These are phyloP conservation scores for Camelina hispida DNA, from an alignment of 345 rosid genomes.

Conservation along the genomic window DNA sequence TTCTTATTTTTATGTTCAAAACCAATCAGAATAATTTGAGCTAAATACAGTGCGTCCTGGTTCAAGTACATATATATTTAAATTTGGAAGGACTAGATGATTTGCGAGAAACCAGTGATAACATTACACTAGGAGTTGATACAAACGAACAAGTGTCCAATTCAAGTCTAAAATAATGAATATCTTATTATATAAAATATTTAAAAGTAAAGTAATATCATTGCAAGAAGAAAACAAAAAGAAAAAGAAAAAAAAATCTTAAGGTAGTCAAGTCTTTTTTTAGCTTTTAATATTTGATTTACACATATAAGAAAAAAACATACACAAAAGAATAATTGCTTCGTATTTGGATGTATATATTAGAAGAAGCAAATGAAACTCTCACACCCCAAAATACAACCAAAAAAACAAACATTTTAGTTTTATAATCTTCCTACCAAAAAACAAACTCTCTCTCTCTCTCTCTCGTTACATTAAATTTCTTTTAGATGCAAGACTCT, in stretches of 20 bases:
- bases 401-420: background rate
- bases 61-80: background rate
- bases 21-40: background rate
- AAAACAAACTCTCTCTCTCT: background rate
- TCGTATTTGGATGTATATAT: conserved; percentile 40
- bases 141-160: conserved; percentile 35
- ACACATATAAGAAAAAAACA: conserved; percentile 21
- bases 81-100: background rate
- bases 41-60: background rate
- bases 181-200: background rate
- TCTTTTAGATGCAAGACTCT: conserved; percentile 38
- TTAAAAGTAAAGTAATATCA: conserved; percentile 27
- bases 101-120: conserved; percentile 10
- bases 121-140: conserved; percentile 22
- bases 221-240: conserved; percentile 24
- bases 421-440: conserved; percentile 14
- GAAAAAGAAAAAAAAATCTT: background rate
- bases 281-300: conserved; percentile 23
- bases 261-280: conserved; percentile 37
- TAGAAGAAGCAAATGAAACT: conserved; percentile 34
- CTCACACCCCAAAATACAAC: conserved; percentile 28
- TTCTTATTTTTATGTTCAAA: background rate
- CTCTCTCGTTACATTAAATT: background rate
- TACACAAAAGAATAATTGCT: conserved; percentile 26
- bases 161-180: conserved; percentile 1